Percentiles rank a stretch among this genome's conserved stretches.
These are phyloP conservation scores for Starmerella stellata DNA, from an alignment of 805 yeast species.

Conservation along the genomic window DNA sequence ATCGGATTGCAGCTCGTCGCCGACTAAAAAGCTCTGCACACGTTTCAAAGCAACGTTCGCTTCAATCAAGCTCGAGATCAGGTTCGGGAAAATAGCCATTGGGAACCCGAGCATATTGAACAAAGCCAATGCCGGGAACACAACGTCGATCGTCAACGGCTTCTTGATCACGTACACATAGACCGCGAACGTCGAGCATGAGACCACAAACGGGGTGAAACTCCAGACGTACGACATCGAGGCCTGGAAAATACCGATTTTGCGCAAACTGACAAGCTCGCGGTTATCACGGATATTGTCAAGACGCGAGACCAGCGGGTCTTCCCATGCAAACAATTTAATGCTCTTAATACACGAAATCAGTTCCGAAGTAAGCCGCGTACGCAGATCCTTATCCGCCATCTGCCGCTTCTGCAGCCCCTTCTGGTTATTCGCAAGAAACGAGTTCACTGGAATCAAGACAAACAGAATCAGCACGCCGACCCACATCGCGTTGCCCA, in stretches of 20 bases:
- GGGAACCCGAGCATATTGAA: conserved; percentile 79
- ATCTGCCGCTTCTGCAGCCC: conserved; percentile 65
- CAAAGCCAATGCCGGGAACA: conserved; percentile 43
- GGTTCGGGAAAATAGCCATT: conserved; percentile 77
- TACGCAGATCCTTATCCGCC: conserved; percentile 79
- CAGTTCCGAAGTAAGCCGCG: conserved; percentile 70
- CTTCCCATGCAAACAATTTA: conserved; percentile 92
- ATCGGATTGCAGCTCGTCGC: conserved; percentile 62
- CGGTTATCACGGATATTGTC: conserved; percentile 71
- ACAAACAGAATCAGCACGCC: conserved; percentile 62
- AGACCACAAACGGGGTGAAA: conserved; percentile 74
- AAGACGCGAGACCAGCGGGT: conserved; percentile 57
- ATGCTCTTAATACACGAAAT: conserved; percentile 76
- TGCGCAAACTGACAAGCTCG: conserved; percentile 61
- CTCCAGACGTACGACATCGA: conserved; percentile 72
- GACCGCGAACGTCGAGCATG: conserved; percentile 73
- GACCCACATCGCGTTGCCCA: conserved; percentile 88
- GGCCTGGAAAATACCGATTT: conserved; percentile 64
- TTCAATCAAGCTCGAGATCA: conserved; percentile 69
- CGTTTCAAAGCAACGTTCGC: conserved; percentile 45
- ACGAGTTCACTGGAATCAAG: conserved; percentile 64
- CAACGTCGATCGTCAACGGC: conserved; percentile 75
- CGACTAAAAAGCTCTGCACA: conserved; percentile 50
- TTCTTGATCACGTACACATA: conserved; percentile 43
- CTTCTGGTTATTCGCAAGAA: conserved; percentile 41